phyloP scores from a whole-genome alignment of 202 grass and related monocot genomes.

The Saccharum hybrid region DNA sequence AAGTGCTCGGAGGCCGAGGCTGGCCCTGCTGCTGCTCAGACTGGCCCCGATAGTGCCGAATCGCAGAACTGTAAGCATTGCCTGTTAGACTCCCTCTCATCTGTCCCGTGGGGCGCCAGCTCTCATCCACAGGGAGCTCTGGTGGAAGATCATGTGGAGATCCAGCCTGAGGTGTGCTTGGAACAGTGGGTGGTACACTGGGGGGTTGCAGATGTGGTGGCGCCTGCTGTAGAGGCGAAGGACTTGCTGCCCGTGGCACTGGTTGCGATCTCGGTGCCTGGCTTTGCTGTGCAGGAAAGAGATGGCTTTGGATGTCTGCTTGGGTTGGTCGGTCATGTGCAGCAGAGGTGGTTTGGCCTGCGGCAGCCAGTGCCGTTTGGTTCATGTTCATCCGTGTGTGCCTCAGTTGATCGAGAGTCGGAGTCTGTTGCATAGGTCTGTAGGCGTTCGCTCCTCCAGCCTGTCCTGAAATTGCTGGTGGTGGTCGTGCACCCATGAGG shows the following conservation, averaged over 20 bases:
- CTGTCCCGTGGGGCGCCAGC: constrained; percentile 70
- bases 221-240: neutral
- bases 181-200: neutral
- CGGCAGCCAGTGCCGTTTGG: constrained; percentile 22
- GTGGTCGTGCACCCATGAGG: constrained; percentile 8
- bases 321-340: constrained; percentile 19
- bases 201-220: neutral
- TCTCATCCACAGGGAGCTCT: constrained; percentile 58
- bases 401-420: constrained; percentile 13
- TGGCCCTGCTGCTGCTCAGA: constrained; percentile 35
- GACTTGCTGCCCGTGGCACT: constrained; percentile 28
- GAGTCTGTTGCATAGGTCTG: constrained; percentile 40
- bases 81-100: constrained; percentile 96
- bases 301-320: neutral
- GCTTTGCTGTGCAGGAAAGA: constrained; percentile 25
- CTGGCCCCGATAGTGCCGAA: constrained; percentile 54
- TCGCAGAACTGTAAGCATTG: constrained; percentile 59
- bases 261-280: constrained; percentile 26
- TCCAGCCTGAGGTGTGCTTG: constrained; percentile 4
- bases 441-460: constrained; percentile 46
- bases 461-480: constrained; percentile 39
- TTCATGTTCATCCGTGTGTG: constrained; percentile 5
- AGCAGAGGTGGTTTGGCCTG: neutral
- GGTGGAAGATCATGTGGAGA: constrained; percentile 10
- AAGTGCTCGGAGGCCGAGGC: constrained; percentile 20